These are phyloP conservation scores for Penicillium sp. DNA, from an alignment of 2,329 filamentous ascomycete species.

Conservation along the genomic window DNA sequence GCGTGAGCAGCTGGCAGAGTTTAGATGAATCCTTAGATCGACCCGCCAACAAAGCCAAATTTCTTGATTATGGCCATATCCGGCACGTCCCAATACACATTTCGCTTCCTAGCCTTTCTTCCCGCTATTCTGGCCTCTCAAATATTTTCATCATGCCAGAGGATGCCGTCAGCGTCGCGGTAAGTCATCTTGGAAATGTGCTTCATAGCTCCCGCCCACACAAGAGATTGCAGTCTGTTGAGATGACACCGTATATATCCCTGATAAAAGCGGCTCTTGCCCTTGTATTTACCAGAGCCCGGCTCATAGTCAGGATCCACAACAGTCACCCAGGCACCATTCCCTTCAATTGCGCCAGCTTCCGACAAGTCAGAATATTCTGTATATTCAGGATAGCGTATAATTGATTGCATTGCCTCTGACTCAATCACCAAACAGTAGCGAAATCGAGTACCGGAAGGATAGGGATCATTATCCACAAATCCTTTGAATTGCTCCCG, in stretches of 20 bases:
- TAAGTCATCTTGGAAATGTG: slow-evolving; percentile 1
- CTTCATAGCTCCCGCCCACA: background rate
- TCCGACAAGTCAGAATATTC: background rate
- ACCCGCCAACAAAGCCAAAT: too few relatives aligned
- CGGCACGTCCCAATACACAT: too few relatives aligned
- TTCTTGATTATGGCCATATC: too few relatives aligned
- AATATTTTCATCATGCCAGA: background rate
- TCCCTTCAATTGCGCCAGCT: background rate
- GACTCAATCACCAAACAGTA: background rate
- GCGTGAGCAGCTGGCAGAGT: too few relatives aligned
- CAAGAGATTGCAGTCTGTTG: background rate
- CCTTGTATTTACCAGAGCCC: background rate
- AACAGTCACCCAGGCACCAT: slow-evolving; percentile 1
- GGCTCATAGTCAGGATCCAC: slow-evolving; percentile 1
- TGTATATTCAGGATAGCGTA: background rate
- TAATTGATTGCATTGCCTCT: background rate
- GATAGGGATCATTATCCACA: background rate
- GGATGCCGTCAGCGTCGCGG: background rate
- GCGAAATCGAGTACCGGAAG: slow-evolving; percentile 2
- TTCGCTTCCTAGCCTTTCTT: too few relatives aligned
- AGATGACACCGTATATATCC: slow-evolving; percentile 1
- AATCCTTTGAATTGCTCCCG: background rate
- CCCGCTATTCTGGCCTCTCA: too few relatives aligned
- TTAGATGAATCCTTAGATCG: too few relatives aligned
- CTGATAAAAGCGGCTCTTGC: background rate